phyloP scores from a whole-genome alignment of 23 red algal species.

The Chondrus crispus region DNA sequence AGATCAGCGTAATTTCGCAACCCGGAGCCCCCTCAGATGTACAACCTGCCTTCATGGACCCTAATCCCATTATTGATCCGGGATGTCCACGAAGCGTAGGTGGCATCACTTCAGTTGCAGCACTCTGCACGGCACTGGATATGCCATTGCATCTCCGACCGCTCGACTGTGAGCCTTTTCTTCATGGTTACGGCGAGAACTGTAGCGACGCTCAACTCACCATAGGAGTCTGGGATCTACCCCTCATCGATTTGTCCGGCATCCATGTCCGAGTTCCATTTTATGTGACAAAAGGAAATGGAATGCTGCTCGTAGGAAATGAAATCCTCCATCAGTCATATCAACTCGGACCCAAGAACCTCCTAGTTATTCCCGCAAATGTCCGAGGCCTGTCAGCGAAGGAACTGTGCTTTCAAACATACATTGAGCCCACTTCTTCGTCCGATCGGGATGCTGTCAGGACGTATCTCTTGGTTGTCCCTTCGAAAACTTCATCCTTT shows the following conservation, averaged over 20 bases:
- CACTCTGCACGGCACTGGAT: neutral
- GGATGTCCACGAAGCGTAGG: neutral
- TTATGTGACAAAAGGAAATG: conserved; percentile 14
- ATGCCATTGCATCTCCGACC: neutral
- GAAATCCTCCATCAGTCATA: neutral
- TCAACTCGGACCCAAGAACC: neutral
- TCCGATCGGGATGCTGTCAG: neutral
- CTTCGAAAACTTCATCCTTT: neutral
- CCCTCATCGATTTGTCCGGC: neutral
- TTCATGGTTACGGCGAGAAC: conserved; percentile 12
- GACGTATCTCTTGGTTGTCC: conserved; percentile 8
- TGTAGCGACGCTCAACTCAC: conserved; percentile 6
- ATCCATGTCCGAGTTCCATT: neutral
- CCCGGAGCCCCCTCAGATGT: conserved; percentile 24
- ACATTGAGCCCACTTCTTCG: neutral
- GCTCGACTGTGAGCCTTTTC: conserved; percentile 28
- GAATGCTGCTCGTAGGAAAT: conserved; percentile 10
- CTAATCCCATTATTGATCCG: conserved; percentile 21
- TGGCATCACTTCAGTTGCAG: neutral
- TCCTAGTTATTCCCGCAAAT: neutral
- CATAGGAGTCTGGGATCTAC: conserved; percentile 18
- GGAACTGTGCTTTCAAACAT: neutral
- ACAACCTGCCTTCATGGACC: neutral
- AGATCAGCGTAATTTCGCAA: neutral
- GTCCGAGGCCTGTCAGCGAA: neutral